phyloP scores from a whole-genome alignment of 2,329 filamentous ascomycete species.

The Epichloe sp. region DNA sequence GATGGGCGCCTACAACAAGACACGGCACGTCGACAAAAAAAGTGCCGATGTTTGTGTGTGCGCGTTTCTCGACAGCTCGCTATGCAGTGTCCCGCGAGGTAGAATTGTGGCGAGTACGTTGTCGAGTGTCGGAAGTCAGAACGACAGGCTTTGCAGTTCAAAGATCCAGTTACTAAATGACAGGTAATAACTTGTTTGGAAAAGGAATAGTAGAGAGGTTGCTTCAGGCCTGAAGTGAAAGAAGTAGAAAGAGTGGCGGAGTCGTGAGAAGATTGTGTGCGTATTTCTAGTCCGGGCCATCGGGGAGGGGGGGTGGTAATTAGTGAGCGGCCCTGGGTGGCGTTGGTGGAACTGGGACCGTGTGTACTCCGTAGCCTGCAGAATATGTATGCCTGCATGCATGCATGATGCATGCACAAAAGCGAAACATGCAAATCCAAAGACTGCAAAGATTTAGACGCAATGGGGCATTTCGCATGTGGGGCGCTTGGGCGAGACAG shows the following conservation, averaged over 20 bases:
- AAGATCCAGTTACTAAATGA: neutral
- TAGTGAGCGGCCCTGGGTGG: neutral
- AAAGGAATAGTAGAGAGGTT: neutral
- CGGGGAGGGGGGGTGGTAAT: conserved; percentile 1
- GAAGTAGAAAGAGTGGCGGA: neutral
- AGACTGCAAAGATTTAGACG: neutral
- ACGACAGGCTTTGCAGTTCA: neutral
- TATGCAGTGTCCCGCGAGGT: neutral
- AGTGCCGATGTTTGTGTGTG: conserved; percentile 13
- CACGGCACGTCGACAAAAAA: conserved; percentile 19
- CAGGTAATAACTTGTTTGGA: neutral
- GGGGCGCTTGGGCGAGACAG: neutral
- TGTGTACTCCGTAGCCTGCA: neutral
- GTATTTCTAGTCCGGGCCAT: conserved; percentile 10
- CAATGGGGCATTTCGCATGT: conserved; percentile 6
- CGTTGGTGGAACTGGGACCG: neutral
- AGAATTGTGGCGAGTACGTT: neutral
- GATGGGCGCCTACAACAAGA: conserved; percentile 31
- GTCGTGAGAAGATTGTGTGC: neutral
- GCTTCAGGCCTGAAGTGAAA: neutral
- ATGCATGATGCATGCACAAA: neutral
- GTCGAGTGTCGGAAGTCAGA: neutral
- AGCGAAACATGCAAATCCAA: neutral
- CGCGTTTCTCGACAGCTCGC: neutral
- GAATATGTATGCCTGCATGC: neutral